Base-by-base conservation (phyloP, 2,329 filamentous ascomycete species). In the Fusarium subglutinans region DNA sequence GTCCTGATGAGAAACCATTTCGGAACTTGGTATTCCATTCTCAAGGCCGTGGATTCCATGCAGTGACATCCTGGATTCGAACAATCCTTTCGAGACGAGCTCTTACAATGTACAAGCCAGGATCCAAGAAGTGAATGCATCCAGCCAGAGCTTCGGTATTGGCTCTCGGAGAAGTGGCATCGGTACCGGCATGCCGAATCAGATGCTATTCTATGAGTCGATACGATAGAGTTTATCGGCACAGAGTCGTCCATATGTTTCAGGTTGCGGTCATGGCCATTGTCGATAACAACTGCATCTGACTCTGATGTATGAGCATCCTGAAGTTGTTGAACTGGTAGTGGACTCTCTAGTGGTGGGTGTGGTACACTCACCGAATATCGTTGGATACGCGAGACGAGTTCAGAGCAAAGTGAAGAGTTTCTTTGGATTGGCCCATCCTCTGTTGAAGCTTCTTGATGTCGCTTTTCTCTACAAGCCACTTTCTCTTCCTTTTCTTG, bases 1-100 rank as follows among this genome's bases (percentile, higher is more conserved):
- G 63, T 44, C 3, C 35, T 22, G 18, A 26, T 22, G 6, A 72
- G 55, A 17, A 74, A 26, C 72, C 72, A 74, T 20, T 4, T 62
- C 3, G 72, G 72, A 20, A 74, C 54, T 14, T 54, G 44, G 2
- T 74, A 74, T 18, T 74, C 63, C 2, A 74, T 8, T 11, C 24
- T 66, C 2, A 70, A 41, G 7, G 13, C 9, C 1, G 43, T 40
- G 0, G 28, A 17, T 20, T 5, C 26, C 1, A 41, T 24, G 1
- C 65, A 58, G 5, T 26, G 9, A 2, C 70, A 72, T 9, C 10
- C 24, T 8, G 48, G 40, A 22, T 50, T 26, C 2, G 65, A 68
- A 22, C 70, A 74, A 6, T 53, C 14, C 17, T 40, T 30, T 20
- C 44, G 24, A 8, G 55, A 22, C 2, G 45, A 26, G 8, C 50